Percentiles rank a stretch among this genome's conserved stretches.
These are phyloP conservation scores for Yarrowia deformans DNA, from an alignment of 805 yeast genomes.

Conservation along the genomic window DNA sequence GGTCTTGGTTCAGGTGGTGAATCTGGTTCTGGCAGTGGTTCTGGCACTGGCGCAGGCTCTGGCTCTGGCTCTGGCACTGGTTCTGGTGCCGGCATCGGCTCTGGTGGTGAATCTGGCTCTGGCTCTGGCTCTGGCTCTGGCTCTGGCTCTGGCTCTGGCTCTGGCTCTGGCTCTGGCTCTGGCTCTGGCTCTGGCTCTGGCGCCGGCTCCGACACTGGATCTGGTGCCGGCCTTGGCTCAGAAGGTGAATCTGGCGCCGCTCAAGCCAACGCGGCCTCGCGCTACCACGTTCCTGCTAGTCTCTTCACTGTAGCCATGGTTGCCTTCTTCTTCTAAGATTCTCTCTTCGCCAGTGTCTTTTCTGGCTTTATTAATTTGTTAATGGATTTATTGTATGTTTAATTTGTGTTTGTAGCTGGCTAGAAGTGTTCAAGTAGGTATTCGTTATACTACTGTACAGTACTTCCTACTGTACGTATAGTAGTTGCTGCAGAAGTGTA, in stretches of 20 bases:
- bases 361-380: neutral
- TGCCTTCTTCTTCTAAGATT: constrained; percentile 13
- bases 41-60: neutral
- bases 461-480: too few species aligned
- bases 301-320: neutral
- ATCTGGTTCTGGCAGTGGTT: neutral
- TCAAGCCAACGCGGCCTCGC: constrained; percentile 10
- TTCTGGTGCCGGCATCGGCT: neutral
- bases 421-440: too few species aligned
- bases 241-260: neutral
- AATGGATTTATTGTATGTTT: neutral
- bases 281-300: neutral
- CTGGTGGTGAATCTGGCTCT: neutral
- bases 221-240: neutral
- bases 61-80: constrained; percentile 12
- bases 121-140: neutral
- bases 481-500: too few species aligned
- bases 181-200: neutral
- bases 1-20: neutral
- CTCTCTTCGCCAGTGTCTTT: neutral
- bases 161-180: constrained; percentile 5
- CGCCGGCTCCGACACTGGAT: neutral
- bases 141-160: neutral
- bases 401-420: too few species aligned
- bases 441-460: too few species aligned